Evolutionary conservation across 352 stramenopile species (phyloP), one percentile per base, ranked within the genome.

Genomic region (Phytophthora cryptogea): DNA sequence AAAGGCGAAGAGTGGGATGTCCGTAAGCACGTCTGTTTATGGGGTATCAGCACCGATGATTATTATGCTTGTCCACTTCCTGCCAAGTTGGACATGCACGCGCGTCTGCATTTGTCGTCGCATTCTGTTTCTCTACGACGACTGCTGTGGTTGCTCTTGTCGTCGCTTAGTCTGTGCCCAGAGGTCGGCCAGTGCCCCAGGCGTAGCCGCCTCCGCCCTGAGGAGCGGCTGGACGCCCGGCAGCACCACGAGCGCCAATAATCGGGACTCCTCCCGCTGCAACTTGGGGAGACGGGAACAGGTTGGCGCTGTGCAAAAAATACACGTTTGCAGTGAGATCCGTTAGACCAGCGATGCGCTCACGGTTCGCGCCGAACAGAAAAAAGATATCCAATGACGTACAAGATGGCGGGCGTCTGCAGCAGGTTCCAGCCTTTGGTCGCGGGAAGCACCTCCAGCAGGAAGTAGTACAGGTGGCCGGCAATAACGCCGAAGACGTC

Each of bases 381-480:
- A 14, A 11, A 50, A 16, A 39, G 46, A 17, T 31, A 48, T 27
- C 10, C 31, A 23, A 30, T 9, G 23, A 81, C 80, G 58, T 84
- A 95, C 87, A 95, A 92, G 51, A 94, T 68, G 32, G 73, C 63
- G 5, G 87, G 87, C 11, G 87, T 95, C 63, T 94, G 80, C 60
- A 95, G 61, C 40, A 94, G 52, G 49, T 83, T 90, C 83, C 84
- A 93, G 23, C 86, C 85, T 65, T 95, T 94, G 28, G 83, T 93
- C 40, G 80, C 74, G 13, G 89, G 89, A 30, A 95, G 71, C 51
- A 95, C 85, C 65, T 97, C 89, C 42, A 95, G 67, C 45, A 95
- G 44, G 45, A 96, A 97, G 71, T 97, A 97, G 78, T 95, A 97
- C 35, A 95, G 54, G 69, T 97, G 89, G 16, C 87, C 89, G 6